Evolutionary conservation across 2,329 filamentous ascomycete genomes (phyloP).

Genomic region (Fusarium dlaminii): DNA sequence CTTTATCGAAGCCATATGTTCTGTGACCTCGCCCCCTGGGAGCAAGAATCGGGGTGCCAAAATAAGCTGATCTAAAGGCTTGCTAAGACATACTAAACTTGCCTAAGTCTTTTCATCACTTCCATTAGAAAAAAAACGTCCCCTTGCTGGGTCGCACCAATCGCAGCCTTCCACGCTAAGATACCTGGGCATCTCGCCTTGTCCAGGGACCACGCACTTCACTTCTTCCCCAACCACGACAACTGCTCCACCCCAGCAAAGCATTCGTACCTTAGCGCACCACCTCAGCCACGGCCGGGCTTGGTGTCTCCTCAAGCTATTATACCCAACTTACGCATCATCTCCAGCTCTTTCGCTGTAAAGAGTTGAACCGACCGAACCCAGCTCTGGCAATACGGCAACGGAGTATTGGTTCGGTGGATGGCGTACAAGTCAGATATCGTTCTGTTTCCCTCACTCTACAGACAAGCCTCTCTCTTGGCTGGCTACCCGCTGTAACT

Average conservation of each 20-base stretch:
- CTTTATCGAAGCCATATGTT: conserved; percentile 20
- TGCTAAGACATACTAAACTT: not conserved
- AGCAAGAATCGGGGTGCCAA: not conserved
- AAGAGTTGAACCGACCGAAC: conserved; percentile 26
- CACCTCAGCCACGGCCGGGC: conserved; percentile 34
- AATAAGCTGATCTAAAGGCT: not conserved
- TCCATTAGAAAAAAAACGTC: not conserved
- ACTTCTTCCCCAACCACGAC: conserved; percentile 28
- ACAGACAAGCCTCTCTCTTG: conserved; percentile 9
- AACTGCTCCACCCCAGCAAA: conserved; percentile 39
- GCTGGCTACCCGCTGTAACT: conserved; percentile 6
- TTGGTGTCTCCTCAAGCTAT: conserved; percentile 37
- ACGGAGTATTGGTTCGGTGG: conserved; percentile 33
- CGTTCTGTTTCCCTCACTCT: conserved; percentile 18
- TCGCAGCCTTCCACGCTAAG: conserved; percentile 45
- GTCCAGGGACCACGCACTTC: conserved; percentile 35
- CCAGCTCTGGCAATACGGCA: conserved; percentile 33
- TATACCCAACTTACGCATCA: conserved; percentile 39
- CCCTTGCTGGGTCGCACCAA: conserved; percentile 40
- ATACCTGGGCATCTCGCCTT: conserved; percentile 31
- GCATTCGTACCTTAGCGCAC: conserved; percentile 38
- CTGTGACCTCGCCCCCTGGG: not conserved
- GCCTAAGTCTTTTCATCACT: not conserved
- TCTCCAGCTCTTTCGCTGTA: conserved; percentile 37
- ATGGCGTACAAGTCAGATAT: conserved; percentile 30